Base-by-base conservation (phyloP, 306 rosid genomes). In the Senna siamea region DNA sequence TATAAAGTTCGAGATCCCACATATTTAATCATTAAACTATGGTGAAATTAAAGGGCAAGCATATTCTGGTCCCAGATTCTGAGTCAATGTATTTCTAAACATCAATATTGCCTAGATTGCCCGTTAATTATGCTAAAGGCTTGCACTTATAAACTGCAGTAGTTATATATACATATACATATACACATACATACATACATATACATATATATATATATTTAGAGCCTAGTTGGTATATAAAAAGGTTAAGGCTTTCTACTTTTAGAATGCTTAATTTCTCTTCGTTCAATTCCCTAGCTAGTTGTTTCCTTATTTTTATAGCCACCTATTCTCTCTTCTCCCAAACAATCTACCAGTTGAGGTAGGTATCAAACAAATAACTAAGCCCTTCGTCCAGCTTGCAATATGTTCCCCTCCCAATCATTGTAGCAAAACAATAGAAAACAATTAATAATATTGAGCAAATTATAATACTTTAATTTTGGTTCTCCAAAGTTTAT, bases 21-120 rank as follows among this genome's bases (percentile, higher is more conserved):
- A 34, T 34, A 60, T 34, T 60, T 60, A 34, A 37, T 7, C 46
- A 64, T 47, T 78, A 72, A 72, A 63, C 56, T 18, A 13, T 41
- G 50, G n/a, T n/a, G n/a, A n/a, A n/a, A n/a, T n/a, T n/a, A n/a
- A n/a, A n/a, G n/a, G n/a, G n/a, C n/a, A 50, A 57, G 52, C 32
- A 47, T 23, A 52, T 51, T 20, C 67, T 74, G 60, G 67, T 66
- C 75, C 67, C 65, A 67, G n/a, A n/a, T n/a, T n/a, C 40, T 14
- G 55, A 44, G 48, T 66, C 53, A 8, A 12, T 7, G 9, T 37
- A 38, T 37, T 28, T 10, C 22, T 9, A 58, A 35, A 22, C 55
- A 9, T 38, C 6, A 69, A 40, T 59, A 0, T 15, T 63, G 11
- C 46, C 77, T 43, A 53, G 60, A 64, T 72, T 71, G 67, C 57